These are phyloP conservation scores for Rutstroemia sp. DNA, from an alignment of 2,329 filamentous ascomycete species.

Conservation along the genomic window DNA sequence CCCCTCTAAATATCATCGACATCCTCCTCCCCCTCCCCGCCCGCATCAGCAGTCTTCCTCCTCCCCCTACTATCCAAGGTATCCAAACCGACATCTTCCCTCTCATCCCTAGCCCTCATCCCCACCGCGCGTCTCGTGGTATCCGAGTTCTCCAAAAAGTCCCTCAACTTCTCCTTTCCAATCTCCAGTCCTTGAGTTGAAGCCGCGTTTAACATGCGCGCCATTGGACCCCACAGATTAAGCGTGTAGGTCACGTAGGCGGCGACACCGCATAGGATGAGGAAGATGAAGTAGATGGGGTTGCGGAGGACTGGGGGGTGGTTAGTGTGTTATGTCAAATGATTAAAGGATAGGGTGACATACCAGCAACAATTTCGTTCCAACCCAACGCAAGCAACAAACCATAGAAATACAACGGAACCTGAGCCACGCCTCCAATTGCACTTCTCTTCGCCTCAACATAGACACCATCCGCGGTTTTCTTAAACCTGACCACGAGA, in stretches of 20 bases:
- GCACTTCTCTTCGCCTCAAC: slow-evolving; percentile 96
- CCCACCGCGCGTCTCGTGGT: slow-evolving; percentile 76
- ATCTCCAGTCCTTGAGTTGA: slow-evolving; percentile 81
- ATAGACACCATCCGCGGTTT: slow-evolving; percentile 94
- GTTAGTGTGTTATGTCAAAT: not conserved
- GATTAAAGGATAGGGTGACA: slow-evolving; percentile 31
- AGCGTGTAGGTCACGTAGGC: slow-evolving; percentile 89
- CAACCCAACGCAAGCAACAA: slow-evolving; percentile 87
- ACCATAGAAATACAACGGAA: slow-evolving; percentile 91
- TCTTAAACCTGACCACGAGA: slow-evolving; percentile 91
- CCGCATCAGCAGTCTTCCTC: slow-evolving; percentile 34
- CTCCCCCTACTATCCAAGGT: slow-evolving; percentile 53
- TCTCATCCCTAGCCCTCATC: slow-evolving; percentile 46
- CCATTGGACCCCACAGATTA: slow-evolving; percentile 91
- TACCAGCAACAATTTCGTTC: slow-evolving; percentile 95
- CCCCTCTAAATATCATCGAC: slow-evolving; percentile 23
- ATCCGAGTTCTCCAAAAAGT: slow-evolving; percentile 84
- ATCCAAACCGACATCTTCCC: slow-evolving; percentile 49
- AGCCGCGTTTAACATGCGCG: slow-evolving; percentile 90
- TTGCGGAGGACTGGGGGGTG: slow-evolving; percentile 73
- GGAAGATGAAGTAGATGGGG: slow-evolving; percentile 83
- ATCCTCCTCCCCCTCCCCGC: slow-evolving; percentile 50
- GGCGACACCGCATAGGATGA: slow-evolving; percentile 67
- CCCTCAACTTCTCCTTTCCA: slow-evolving; percentile 81
- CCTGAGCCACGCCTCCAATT: slow-evolving; percentile 88